Base-by-base conservation (phyloP, 164 flowering plant genomes). In the Protea cynaroides region DNA sequence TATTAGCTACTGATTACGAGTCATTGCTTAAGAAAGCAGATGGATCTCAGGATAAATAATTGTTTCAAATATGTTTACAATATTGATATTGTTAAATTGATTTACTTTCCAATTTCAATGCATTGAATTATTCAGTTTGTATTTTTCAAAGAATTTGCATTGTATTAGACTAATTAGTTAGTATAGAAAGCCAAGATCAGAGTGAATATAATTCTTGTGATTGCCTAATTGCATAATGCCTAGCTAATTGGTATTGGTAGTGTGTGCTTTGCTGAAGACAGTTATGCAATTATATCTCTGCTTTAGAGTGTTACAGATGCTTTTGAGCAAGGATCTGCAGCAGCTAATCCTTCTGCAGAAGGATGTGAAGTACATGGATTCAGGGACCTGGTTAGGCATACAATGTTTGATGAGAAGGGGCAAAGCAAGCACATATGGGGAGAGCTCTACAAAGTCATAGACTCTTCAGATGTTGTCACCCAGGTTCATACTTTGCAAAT, bases 391-490 rank as follows among this genome's bases (percentile, higher is more conserved):
- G 99, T 95, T 38, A 80, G 98, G 61, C 99, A 95, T 72, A 87
- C 80, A 17, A 90, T 95, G 99, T 95, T 95, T 84, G n/a, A n/a
- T n/a, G 99, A 95, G 65, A 95, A 95, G 75, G 99, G 99, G 66
- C 99, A 95, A 71, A 95, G 99, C 74, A 95, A 89, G 67, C 90
- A 98, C 25, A 95, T 95, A 61, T 95, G 98, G 98, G 97, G 99
- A 63, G 99, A 95, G 75, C 97, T 95, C 56, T 92, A 92, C 82
- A 95, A 95, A 84, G 99, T 95, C 11, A 80, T 95, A 19, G 99
- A 95, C 76, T 95, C 99, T 25, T 95, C 98, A 38, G 98, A 95
- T 79, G 99, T 95, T 71, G 97, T 95, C 78, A 84, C 92, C 61
- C 98, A 95, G 95, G 99, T 92, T n/a, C 54, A 78, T 5, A n/a